Base-by-base conservation (phyloP, 2,329 filamentous ascomycete species). In the Calonectria henricotiae region DNA sequence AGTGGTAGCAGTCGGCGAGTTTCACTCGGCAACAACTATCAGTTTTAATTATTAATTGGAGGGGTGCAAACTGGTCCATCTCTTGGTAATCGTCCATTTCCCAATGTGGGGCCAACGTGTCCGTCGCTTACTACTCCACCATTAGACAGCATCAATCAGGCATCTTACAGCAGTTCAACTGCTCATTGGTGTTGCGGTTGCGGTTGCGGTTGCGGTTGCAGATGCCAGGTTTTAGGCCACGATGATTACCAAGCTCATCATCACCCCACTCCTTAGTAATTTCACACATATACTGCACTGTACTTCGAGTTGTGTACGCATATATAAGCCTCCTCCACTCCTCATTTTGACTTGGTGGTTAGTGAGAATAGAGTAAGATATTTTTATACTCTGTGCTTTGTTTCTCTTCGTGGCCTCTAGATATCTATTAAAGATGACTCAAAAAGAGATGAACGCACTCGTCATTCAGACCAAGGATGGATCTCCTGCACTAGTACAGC, bases 381-480 rank as follows among this genome's bases (percentile, higher is more conserved):
- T 20, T 37, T 23, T 17, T 15, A 3, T 13, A 25, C 8, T 37
- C 11, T 5, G 20, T 2, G 5, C 51, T 27, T 32, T 23, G 51
- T 13, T 61, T n/a, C 25, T 32, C 13, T 55, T 11, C 5, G 5
- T 41, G 25, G 17, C 4, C 12, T 41, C 46, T n/a, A 15, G 4
- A 15, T n/a, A 13, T 6, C 23, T 25, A 3, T 20, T 35, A 41
- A 68, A 44, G 54, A 75, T 75, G 73, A 37, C 51, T 55, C 46
- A 65, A 20, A 69, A 62, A 35, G 71, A 65, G 35, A 74, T 72
- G 73, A 62, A 69, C 35, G 71, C 72, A 13, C 54, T 75, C 23
- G 74, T 76, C 27, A 49, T 74, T 5, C 73, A 75, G 63, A 74
- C 68, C 23, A 67, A 73, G 20, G 60, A 69, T 54, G 70, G 62